phyloP scores from a whole-genome alignment of 306 rosid genomes.

The Pyrus pyrifolia region DNA sequence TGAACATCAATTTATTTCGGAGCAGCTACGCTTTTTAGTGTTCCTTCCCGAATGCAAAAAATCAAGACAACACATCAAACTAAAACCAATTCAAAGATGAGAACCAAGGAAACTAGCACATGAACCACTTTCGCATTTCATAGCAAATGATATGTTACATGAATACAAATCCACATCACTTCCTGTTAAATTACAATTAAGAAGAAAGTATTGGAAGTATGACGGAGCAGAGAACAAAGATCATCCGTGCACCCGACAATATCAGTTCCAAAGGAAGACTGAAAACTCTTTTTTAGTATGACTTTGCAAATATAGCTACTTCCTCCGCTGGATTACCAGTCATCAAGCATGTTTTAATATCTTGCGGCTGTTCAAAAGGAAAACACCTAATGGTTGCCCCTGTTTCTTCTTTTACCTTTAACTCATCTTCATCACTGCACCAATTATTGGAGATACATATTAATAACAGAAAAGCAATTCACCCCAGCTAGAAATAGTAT shows the following conservation, averaged over 20 bases:
- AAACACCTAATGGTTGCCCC: constrained; percentile 96
- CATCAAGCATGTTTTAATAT: constrained; percentile 71
- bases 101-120: neutral
- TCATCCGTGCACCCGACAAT: neutral
- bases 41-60: too few species aligned
- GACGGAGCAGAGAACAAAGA: neutral
- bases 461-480: neutral
- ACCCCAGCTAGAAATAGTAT: neutral
- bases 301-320: constrained; percentile 92
- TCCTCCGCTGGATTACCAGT: constrained; percentile 78
- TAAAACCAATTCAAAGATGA: too few species aligned
- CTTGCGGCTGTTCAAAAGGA: constrained; percentile 81
- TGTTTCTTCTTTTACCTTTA: constrained; percentile 89
- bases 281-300: constrained; percentile 44
- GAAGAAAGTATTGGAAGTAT: too few species aligned
- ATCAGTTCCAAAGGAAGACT: constrained; percentile 1
- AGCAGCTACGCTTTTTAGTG: too few species aligned
- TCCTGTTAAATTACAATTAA: neutral
- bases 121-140: neutral
- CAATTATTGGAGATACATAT: constrained; percentile 17
- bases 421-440: constrained; percentile 67
- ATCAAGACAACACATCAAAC: too few species aligned
- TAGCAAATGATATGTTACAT: neutral
- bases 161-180: neutral
- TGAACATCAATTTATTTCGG: too few species aligned